A percentile compares a stretch with the other conserved stretches of the same genome.
Conservation (phyloP, 441 rosid genomes). For the Dalechampia spathulata region DNA sequence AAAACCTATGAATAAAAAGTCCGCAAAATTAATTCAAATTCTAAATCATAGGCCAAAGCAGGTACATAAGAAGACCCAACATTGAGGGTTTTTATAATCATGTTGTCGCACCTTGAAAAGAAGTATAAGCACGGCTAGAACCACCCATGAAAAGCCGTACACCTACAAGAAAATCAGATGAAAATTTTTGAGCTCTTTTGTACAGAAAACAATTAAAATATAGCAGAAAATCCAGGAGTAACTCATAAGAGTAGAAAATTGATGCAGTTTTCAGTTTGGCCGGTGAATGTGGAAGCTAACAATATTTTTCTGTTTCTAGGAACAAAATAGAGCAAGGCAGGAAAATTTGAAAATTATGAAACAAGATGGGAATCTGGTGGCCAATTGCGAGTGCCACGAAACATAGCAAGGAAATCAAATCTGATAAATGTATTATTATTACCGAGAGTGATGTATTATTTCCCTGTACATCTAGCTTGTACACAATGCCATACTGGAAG, state of each 20-base stretch:
- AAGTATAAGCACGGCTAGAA: constrained; percentile 52
- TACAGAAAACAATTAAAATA: background rate
- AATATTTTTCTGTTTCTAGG: background rate
- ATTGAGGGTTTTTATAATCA: constrained; percentile 1
- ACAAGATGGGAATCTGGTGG: background rate
- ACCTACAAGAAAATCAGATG: constrained; percentile 40
- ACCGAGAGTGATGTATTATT: constrained; percentile 65
- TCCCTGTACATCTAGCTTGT: constrained; percentile 70
- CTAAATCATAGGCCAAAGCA: constrained; percentile 1
- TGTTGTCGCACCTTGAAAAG: constrained; percentile 71
- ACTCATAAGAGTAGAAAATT: background rate
- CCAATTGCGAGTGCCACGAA: background rate
- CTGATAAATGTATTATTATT: constrained; percentile 15
- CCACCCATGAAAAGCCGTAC: constrained; percentile 88
- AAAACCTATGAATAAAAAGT: constrained; percentile 56
- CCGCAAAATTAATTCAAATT: constrained; percentile 6
- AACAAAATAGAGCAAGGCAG: background rate
- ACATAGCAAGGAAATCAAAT: background rate
- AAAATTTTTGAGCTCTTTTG: background rate
- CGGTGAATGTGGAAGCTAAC: background rate
- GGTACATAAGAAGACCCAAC: background rate
- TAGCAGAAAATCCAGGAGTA: background rate
- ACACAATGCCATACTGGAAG: constrained; percentile 93
- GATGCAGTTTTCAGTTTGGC: background rate
- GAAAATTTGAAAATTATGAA: background rate